phyloP scores from a whole-genome alignment of 2,329 filamentous ascomycete genomes.

The Tolypocladium cylindrosporum region DNA sequence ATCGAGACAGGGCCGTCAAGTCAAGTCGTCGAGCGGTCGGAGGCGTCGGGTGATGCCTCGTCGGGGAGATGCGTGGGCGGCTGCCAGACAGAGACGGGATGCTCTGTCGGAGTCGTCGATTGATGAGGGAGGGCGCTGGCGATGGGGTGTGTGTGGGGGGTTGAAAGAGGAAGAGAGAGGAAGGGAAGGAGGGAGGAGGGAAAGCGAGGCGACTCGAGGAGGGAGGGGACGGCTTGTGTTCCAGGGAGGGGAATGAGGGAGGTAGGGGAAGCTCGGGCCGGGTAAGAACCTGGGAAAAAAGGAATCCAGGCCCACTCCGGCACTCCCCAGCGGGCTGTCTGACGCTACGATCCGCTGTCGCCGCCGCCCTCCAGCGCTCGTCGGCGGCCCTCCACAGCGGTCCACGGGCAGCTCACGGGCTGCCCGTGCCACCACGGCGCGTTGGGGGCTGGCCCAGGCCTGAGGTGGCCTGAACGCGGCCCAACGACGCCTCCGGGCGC shows the following conservation, averaged over 20 bases:
- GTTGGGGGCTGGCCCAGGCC: background rate
- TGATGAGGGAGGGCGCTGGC: background rate
- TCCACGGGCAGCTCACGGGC: background rate
- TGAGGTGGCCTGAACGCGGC: background rate
- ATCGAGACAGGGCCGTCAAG: background rate
- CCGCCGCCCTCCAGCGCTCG: background rate
- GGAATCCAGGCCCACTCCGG: background rate
- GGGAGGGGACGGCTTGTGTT: background rate
- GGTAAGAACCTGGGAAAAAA: background rate
- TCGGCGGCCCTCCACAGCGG: background rate
- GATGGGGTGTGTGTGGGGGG: slow-evolving; percentile 4
- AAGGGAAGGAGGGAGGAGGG: slow-evolving; percentile 1
- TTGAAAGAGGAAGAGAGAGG: slow-evolving; percentile 4
- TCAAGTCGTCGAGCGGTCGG: background rate
- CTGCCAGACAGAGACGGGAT: background rate
- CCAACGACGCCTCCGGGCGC: background rate
- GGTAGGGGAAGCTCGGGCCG: slow-evolving; percentile 5
- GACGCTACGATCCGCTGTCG: background rate
- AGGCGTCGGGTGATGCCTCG: slow-evolving; percentile 2
- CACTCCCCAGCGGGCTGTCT: background rate
- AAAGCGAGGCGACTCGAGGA: slow-evolving; percentile 1
- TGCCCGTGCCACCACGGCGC: background rate
- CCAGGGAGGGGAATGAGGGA: background rate
- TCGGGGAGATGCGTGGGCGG: slow-evolving; percentile 2
- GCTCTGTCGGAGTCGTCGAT: background rate